phyloP scores from a whole-genome alignment of 768 basidiomycete genomes.

The Tulasnella sp. region DNA sequence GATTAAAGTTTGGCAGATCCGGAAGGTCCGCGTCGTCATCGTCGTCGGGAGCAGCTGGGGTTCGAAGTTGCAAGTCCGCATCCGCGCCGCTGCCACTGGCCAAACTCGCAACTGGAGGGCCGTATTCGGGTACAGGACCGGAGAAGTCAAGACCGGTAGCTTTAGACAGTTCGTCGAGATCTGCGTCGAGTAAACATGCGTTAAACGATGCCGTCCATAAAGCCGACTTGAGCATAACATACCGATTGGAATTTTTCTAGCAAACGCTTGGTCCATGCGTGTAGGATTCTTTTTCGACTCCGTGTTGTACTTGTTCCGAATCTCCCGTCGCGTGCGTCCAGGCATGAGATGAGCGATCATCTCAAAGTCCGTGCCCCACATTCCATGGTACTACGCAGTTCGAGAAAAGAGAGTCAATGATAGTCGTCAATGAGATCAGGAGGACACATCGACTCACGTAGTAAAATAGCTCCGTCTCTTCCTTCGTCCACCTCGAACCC shows the following conservation, averaged over 20 bases:
- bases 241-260: constrained; percentile 68
- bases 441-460: constrained; percentile 41
- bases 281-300: constrained; percentile 74
- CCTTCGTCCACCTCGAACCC: constrained; percentile 81
- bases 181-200: neutral
- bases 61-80: no score
- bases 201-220: neutral
- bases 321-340: constrained; percentile 74
- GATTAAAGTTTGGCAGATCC: neutral
- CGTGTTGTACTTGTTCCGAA: constrained; percentile 86
- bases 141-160: constrained; percentile 15
- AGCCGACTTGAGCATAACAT: constrained; percentile 20
- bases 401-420: neutral
- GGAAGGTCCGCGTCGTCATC: neutral
- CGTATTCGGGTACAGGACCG: constrained; percentile 14
- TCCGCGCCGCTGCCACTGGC: neutral
- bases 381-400: constrained; percentile 58
- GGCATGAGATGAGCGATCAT: constrained; percentile 79
- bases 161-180: constrained; percentile 11
- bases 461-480: constrained; percentile 82
- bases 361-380: constrained; percentile 90
- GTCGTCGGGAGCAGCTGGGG: neutral
- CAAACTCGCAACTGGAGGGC: neutral
- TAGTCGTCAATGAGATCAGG: neutral
- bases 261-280: constrained; percentile 66